These are phyloP conservation scores for Apophysomyces elegans DNA, from an alignment of 371 early-diverging fungal species.

Conservation along the genomic window DNA sequence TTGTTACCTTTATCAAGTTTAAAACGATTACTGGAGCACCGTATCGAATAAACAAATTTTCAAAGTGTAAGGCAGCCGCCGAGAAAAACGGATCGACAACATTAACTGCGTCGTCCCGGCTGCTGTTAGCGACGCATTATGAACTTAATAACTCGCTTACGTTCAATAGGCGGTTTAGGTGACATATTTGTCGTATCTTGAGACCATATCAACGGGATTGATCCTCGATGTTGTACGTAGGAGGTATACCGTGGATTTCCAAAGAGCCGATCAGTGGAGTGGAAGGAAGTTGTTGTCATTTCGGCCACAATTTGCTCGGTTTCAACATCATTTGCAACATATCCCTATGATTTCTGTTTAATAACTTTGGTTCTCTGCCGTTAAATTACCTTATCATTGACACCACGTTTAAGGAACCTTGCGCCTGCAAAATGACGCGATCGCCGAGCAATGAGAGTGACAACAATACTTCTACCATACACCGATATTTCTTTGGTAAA, in stretches of 20 bases:
- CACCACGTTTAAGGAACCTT: conserved; percentile 96
- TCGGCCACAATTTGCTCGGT: conserved; percentile 98
- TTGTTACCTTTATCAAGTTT: conserved; percentile 85
- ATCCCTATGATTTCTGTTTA: conserved; percentile 58
- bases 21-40: conserved; percentile 89
- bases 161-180: conserved; percentile 94
- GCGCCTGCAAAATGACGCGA: conserved; percentile 97
- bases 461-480: conserved; percentile 82
- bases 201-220: conserved; percentile 95
- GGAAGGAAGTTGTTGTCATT: conserved; percentile 85
- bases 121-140: background rate
- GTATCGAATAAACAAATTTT: conserved; percentile 87
- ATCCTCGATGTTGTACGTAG: conserved; percentile 96
- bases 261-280: conserved; percentile 54
- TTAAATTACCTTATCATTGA: conserved; percentile 73
- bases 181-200: conserved; percentile 92
- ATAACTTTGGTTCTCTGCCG: background rate
- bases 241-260: conserved; percentile 86
- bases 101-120: conserved; percentile 57
- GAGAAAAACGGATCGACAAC: conserved; percentile 92
- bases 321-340: conserved; percentile 99
- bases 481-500: conserved; percentile 63
- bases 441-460: conserved; percentile 94
- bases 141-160: conserved; percentile 35
- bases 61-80: conserved; percentile 91